Evolutionary conservation across 345 rosid species (phyloP).

Genomic region (Camelina laxa): DNA sequence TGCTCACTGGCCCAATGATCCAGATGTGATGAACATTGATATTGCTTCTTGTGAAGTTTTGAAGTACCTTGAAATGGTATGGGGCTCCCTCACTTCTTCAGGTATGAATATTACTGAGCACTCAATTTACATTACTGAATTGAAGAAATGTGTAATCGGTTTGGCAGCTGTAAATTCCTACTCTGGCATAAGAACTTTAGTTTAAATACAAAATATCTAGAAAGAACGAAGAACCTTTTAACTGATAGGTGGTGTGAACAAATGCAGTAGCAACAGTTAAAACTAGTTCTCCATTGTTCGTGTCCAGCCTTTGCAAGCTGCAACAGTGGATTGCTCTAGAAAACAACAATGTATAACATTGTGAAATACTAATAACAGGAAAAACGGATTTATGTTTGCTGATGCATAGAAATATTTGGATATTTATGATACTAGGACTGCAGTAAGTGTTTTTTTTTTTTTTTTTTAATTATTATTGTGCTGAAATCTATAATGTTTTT

Average conservation of each 20-base stretch:
- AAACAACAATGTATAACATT: slow-evolving; percentile 8
- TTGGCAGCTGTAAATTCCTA: slow-evolving; percentile 8
- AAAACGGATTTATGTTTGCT: background rate
- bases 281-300: slow-evolving; percentile 6
- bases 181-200: background rate
- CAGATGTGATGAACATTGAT: slow-evolving; percentile 72
- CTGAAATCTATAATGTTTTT: slow-evolving; percentile 11
- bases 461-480: background rate
- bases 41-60: slow-evolving; percentile 81
- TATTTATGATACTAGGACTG: slow-evolving; percentile 2
- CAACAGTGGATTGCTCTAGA: slow-evolving; percentile 12
- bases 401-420: slow-evolving; percentile 4
- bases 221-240: background rate
- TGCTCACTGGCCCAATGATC: slow-evolving; percentile 90
- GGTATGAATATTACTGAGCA: slow-evolving; percentile 50
- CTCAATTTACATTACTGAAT: slow-evolving; percentile 6
- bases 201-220: slow-evolving; percentile 14
- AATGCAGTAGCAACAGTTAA: slow-evolving; percentile 18
- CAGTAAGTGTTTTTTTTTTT: slow-evolving; percentile 2
- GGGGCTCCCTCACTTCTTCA: slow-evolving; percentile 84
- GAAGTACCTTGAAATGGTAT: slow-evolving; percentile 75
- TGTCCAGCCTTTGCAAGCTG: slow-evolving; percentile 27
- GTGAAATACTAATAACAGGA: slow-evolving; percentile 9
- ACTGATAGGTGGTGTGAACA: slow-evolving; percentile 6
- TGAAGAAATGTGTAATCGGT: slow-evolving; percentile 1